Percentiles rank a stretch among this genome's conserved stretches.
phyloP scores from a whole-genome alignment of 495 filamentous ascomycete species.

The Penicillium manginii region DNA sequence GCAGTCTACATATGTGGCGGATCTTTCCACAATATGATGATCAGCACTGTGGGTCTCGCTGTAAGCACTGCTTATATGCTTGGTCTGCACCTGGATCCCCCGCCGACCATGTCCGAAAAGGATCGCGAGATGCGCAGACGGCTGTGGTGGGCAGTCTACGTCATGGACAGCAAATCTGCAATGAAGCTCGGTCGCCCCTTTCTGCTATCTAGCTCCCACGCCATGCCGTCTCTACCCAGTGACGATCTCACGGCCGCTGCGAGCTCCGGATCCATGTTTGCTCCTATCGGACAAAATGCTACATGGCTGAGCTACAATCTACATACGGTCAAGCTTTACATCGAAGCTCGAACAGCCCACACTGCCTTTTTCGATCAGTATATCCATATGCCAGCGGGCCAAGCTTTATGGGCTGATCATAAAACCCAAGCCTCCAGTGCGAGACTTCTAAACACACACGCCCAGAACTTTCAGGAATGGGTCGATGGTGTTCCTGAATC shows the following conservation, averaged over 20 bases:
- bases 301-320: not conserved
- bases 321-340: slow-evolving; percentile 29
- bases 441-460: slow-evolving; percentile 28
- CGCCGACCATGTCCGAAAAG: slow-evolving; percentile 32
- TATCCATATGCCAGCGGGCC: slow-evolving; percentile 12
- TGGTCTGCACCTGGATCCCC: slow-evolving; percentile 55
- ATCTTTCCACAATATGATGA: slow-evolving; percentile 54
- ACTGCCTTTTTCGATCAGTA: slow-evolving; percentile 35
- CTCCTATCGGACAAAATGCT: slow-evolving; percentile 11
- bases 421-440: slow-evolving; percentile 25
- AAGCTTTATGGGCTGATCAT: slow-evolving; percentile 21
- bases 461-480: slow-evolving; percentile 32
- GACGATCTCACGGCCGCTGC: slow-evolving; percentile 37
- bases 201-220: slow-evolving; percentile 31
- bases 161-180: slow-evolving; percentile 48
- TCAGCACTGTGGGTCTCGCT: slow-evolving; percentile 43
- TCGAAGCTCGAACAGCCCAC: slow-evolving; percentile 41
- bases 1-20: slow-evolving; percentile 50
- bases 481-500: slow-evolving; percentile 39
- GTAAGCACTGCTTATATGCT: slow-evolving; percentile 54
- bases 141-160: slow-evolving; percentile 57
- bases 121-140: slow-evolving; percentile 49
- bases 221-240: slow-evolving; percentile 44
- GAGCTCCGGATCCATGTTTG: slow-evolving; percentile 42
- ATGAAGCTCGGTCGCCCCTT: slow-evolving; percentile 60